Evolutionary conservation across 768 basidiomycete species (phyloP).

Genomic region (Cyclocybe cylindracea): DNA sequence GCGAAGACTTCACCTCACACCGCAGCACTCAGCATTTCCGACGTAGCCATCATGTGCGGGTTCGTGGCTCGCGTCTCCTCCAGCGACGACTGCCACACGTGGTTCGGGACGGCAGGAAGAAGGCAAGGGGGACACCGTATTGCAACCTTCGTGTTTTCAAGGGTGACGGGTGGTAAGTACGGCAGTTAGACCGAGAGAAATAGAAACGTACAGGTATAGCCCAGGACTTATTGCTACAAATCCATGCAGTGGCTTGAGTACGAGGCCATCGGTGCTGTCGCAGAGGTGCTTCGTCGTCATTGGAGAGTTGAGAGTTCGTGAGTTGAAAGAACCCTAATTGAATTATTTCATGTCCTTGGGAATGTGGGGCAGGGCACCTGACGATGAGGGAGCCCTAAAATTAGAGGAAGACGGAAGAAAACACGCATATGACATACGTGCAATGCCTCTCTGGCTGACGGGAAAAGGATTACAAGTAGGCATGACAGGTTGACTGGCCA

Average conservation of each 20-base stretch:
- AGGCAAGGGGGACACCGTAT: slow-evolving; percentile 30
- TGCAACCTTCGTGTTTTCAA: slow-evolving; percentile 35
- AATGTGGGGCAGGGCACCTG: too few species aligned
- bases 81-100: slow-evolving; percentile 43
- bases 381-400: too few species aligned
- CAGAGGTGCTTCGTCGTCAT: slow-evolving; percentile 48
- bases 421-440: too few species aligned
- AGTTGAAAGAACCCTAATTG: too few species aligned
- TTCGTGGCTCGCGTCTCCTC: slow-evolving; percentile 60
- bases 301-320: too few species aligned
- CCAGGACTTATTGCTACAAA: slow-evolving; percentile 41
- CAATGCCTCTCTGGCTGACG: too few species aligned
- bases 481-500: too few species aligned
- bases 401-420: too few species aligned
- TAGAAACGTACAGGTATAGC: slow-evolving; percentile 34
- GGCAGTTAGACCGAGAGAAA: neutral
- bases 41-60: slow-evolving; percentile 61
- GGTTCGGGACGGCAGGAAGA: slow-evolving; percentile 15
- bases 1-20: slow-evolving; percentile 66
- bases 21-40: slow-evolving; percentile 54
- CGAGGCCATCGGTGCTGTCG: slow-evolving; percentile 40
- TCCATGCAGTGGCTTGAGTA: slow-evolving; percentile 43
- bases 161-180: neutral
- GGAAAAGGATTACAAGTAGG: too few species aligned
- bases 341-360: too few species aligned